These are phyloP conservation scores for Myriosclerotinia curreyana DNA, from an alignment of 2,329 filamentous ascomycete genomes.

Conservation along the genomic window DNA sequence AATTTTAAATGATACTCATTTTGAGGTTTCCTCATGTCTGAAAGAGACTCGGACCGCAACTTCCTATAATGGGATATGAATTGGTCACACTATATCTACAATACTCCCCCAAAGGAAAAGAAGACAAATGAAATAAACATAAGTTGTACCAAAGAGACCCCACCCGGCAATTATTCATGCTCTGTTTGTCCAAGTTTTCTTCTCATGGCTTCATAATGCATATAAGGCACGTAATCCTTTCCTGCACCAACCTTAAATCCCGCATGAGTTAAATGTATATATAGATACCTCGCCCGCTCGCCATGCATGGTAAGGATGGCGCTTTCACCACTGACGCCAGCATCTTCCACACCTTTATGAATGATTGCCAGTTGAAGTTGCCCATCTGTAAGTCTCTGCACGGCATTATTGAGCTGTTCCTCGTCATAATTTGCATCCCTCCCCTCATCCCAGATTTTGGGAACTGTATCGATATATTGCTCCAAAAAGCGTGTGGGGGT, in stretches of 20 bases:
- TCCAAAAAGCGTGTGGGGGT: not conserved
- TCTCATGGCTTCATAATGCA: conserved; percentile 7
- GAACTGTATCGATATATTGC: not conserved
- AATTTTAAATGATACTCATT: no score
- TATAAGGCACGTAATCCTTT: not conserved
- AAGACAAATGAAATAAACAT: not conserved
- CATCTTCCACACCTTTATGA: not conserved
- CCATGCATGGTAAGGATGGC: not conserved
- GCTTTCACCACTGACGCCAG: not conserved
- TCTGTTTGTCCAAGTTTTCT: not conserved
- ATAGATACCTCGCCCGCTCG: conserved; percentile 4
- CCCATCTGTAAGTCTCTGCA: not conserved
- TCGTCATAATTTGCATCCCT: not conserved
- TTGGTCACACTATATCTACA: no score
- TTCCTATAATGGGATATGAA: no score
- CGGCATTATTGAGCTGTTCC: conserved; percentile 13
- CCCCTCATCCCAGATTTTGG: not conserved
- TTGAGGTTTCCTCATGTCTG: no score
- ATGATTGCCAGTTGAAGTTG: not conserved
- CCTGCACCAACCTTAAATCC: not conserved
- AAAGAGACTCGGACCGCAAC: no score
- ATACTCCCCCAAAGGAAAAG: no score
- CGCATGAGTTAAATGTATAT: conserved; percentile 24
- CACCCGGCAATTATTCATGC: not conserved
- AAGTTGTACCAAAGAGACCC: not conserved